Base-by-base conservation (phyloP, 306 rosid species). In the Cicer bijugum region DNA sequence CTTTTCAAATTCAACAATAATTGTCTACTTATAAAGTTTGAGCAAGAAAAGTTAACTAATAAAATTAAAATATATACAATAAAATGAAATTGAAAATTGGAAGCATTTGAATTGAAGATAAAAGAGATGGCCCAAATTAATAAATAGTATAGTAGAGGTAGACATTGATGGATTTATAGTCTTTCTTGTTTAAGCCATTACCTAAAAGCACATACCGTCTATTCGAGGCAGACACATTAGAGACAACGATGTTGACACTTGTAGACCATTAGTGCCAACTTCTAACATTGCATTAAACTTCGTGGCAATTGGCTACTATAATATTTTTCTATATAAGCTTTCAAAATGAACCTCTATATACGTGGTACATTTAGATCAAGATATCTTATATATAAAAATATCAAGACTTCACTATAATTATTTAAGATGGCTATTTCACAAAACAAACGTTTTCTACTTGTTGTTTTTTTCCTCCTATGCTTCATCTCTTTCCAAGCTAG, bases 201-300 rank as follows among this genome's bases (percentile, higher is more conserved):
- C 68, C 60, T 6, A 39, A 70, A 75, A 71, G 44, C 69, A 79
- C 72, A 64, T 2, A 44, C 53, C 51, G 12, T 80, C 76, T 40
- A 76, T 73, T 81, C 78, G 42, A 45, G 47, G 67, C 59, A 83
- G 89, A 87, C 87, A 79, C 11, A 59, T 51, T 28, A 84, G 76
- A 84, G 86, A 91, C 97, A 91, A 10, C 77, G 97, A 91, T 83
- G 84, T 74, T 69, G 87, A 89, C 86, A 77, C 69, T 72, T 63
- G 46, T 75, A 72, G 80, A 84, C 86, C 77, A 71, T 53, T 56
- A 28, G 35, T 28, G 35, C 35, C 35, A 28, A 28, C 35, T 28
- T 28, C 35, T 28, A 28, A 28, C 35, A 28, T 28, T 28, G 50
- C 33, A 10, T 51, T 81, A 77, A 71, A 74, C 75, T 51, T 3